phyloP scores from a whole-genome alignment of 768 basidiomycete genomes.

The Piloderma croceum region DNA sequence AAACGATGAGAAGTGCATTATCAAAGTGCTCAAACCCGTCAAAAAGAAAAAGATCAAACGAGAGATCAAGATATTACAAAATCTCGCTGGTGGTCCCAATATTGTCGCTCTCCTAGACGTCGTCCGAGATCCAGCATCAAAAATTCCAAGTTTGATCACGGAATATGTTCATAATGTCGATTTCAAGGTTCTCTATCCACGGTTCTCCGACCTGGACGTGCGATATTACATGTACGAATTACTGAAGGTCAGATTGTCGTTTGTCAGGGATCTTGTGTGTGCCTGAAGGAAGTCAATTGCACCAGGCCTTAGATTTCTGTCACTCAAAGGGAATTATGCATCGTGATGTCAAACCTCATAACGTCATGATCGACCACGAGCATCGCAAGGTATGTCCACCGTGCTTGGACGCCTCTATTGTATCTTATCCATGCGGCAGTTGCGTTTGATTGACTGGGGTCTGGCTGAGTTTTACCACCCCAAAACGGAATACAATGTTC shows the following conservation, averaged over 20 bases:
- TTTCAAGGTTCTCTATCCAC: conserved; percentile 93
- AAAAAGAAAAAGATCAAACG: conserved; percentile 99
- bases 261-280: not conserved
- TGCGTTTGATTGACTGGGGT: conserved; percentile 98
- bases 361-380: conserved; percentile 99
- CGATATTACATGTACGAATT: conserved; percentile 96
- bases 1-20: conserved; percentile 91
- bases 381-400: conserved; percentile 69
- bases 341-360: conserved; percentile 96
- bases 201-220: conserved; percentile 93
- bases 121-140: conserved; percentile 91
- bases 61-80: conserved; percentile 97
- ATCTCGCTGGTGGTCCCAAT: conserved; percentile 93
- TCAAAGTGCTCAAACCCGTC: conserved; percentile 97
- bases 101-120: conserved; percentile 91
- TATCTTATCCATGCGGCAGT: conserved; percentile 36
- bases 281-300: not conserved
- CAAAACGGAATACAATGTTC: conserved; percentile 95
- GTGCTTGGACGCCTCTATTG: conserved; percentile 4
- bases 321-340: conserved; percentile 99
- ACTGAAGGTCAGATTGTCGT: conserved; percentile 48
- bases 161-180: conserved; percentile 99
- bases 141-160: conserved; percentile 94
- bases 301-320: conserved; percentile 89
- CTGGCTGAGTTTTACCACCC: conserved; percentile 98